Base-by-base conservation (phyloP, 176 grass and related monocot species). In the Coix lacrymajobi region DNA sequence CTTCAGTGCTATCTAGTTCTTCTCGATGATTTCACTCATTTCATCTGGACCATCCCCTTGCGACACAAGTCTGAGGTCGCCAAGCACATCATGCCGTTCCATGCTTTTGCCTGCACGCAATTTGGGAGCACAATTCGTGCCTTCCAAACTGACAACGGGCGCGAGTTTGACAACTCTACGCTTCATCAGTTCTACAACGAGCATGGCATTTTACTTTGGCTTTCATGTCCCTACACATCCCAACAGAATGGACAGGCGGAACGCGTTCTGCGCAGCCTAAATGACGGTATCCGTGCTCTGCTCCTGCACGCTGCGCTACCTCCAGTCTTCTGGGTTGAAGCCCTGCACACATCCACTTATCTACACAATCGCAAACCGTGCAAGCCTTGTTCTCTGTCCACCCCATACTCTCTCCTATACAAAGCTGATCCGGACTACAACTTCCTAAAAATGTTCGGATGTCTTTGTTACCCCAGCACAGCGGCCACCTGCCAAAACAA, bases 61-160 rank as follows among this genome's bases (percentile, higher is more conserved):
- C 13, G 46, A 0, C 15, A 19, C 46, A 49, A 49, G 6, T 49
- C 46, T 0, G 15, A 19, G 46, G 46, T 49, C 1, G 46, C 16
- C 46, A 4, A 17, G 46, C 4, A 49, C 2, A 49, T 49, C 46
- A 49, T 49, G 2, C 3, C 46, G 0, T 49, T 49, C 1, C 46
- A 49, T 15, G 15, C 24, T 0, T 5, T 12, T 5, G 57, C 4
- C 13, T 24, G 0, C 0, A 61, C n/a, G 0, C 57, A 61, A 12
- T 61, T 61, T 26, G 24, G 57, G 0, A 0, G 57, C 3, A 10
- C 0, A 0, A 1, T 61, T 0, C 57, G 8, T 12, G n/a, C 24
- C 1, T 12, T 61, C 4, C 9, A 49, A 49, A 19, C 15, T 49
- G 46, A 49, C 46, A 49, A 49, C 1, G 46, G 46, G 6, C 16